Evolutionary conservation across 805 yeast genomes (phyloP), one percentile per base, ranked within the genome.

Genomic region (Candida ortonii): DNA sequence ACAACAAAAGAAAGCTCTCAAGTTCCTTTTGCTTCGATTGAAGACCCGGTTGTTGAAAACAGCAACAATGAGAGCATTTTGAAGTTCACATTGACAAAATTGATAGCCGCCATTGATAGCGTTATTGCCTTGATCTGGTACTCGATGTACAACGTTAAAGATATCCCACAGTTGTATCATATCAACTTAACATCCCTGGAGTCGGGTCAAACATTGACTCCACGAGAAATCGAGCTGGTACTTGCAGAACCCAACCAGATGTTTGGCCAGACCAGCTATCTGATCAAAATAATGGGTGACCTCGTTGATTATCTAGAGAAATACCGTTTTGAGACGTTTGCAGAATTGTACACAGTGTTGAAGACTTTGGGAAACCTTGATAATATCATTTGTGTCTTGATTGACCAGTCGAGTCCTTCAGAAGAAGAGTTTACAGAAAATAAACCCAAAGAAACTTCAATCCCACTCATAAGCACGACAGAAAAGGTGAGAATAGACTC

Each of bases 281-380:
- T 82, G 12, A 61, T 85, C 16, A 68, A 70, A 25, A 67, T 84
- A 2, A 73, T 85, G 30, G 86, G 83, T 31, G 88, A 82, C 42
- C 50, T 81, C 18, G 68, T 77, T 30, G 89, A 81, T 43, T 82
- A 73, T 46, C 44, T 79, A 7, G 68, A 63, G 10, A 76, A 69
- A 44, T 64, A 53, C 30, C 30, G 38, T 2, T 10, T 58, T 14
- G 37, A 29, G n/a, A 32, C 38, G 6, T 48, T 55, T 25, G 33
- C 34, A 5, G 57, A 56, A 10, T 35, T 59, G 41, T 39, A 50
- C 7, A 15, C 33, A 3, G 40, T 52, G 8, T 38, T 61, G 14
- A 24, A 30, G 14, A 31, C 59, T 4, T 29, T 57, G 8, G 52
- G 49, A 4, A 44, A 52, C 23, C 24, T 62, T 3, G 67, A 62